Evolutionary conservation across 805 yeast genomes (phyloP), one percentile per base, ranked within the genome.

Genomic region (Wickerhamomyces ciferrii): DNA sequence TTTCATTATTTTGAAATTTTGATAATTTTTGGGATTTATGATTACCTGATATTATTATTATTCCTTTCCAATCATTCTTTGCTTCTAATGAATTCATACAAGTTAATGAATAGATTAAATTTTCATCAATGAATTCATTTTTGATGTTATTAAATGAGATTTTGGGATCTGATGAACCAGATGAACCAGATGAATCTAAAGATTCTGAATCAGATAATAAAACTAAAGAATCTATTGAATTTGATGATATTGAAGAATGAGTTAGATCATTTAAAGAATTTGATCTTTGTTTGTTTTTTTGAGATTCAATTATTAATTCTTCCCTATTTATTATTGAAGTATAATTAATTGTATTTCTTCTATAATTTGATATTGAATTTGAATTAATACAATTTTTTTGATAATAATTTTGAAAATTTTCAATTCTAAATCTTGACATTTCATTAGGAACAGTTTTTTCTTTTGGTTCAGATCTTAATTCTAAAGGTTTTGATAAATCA

Each of bases 401-500:
- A 21, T 43, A 43, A 20, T 29, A 43, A 7, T 29, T 31, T 19
- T 31, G 25, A 14, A 46, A 43, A 31, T 46, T 46, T 23, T 46
- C 49, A 8, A 40, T 25, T 24, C 44, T 40, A 20, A 46, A 46
- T 24, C 47, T 43, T 20, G 46, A 41, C n/a, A 45, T 27, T 23
- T 48, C 50, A 15, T 11, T 23, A 14, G 48, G 40, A 8, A 44
- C 42, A 5, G 43, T 42, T 32, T 37, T 45, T 14, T 25, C 21
- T 7, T 36, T 42, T 15, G 38, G 13, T 39, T 17, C n/a, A 5
- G 14, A 19, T 20, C 50, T 39, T 14, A 34, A 36, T 10, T 48
- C 50, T n/a, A 44, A 39, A 4, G 50, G 50, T 13, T 39, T n/a
- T 32, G 50, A 34, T 20, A 48, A 18, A n/a, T 31, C 19, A 18